Conservation (phyloP, 2,329 filamentous ascomycete species). For the Exophiala phaeomuriformis region DNA sequence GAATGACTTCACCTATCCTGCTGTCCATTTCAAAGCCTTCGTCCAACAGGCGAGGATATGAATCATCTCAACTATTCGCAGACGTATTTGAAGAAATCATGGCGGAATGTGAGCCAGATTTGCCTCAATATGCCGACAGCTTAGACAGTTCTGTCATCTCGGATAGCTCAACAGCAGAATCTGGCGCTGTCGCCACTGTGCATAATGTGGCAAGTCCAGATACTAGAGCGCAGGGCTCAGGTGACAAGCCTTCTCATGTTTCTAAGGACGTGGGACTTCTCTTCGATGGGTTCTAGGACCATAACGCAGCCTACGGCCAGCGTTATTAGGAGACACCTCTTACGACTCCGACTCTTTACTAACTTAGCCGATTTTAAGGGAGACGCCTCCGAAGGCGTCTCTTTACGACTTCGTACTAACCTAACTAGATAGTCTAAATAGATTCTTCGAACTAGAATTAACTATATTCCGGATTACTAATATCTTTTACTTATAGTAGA, state of each 20-base stretch:
- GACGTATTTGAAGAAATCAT: constrained; percentile 1
- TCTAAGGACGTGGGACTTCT: not conserved
- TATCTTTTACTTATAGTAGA: too few species aligned
- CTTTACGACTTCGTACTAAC: too few species aligned
- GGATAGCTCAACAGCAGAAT: not conserved
- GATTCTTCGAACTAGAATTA: too few species aligned
- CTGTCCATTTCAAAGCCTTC: not conserved
- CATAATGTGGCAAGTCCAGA: not conserved
- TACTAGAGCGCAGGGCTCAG: not conserved
- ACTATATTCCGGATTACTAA: too few species aligned
- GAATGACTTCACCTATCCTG: not conserved
- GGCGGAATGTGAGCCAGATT: constrained; percentile 1
- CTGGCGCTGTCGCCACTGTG: not conserved
- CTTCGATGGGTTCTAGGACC: not conserved
- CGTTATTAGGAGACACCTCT: not conserved
- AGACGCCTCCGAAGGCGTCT: too few species aligned
- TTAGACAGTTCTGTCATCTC: not conserved
- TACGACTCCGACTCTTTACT: too few species aligned
- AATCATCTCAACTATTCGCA: constrained; percentile 3
- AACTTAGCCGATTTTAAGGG: too few species aligned
- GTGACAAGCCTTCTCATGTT: not conserved
- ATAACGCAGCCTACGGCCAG: not conserved
- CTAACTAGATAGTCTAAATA: too few species aligned
- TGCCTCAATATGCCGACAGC: not conserved
- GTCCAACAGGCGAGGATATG: not conserved